Conservation (phyloP, 2,329 filamentous ascomycete genomes). For the Scedosporium minutisporum region DNA sequence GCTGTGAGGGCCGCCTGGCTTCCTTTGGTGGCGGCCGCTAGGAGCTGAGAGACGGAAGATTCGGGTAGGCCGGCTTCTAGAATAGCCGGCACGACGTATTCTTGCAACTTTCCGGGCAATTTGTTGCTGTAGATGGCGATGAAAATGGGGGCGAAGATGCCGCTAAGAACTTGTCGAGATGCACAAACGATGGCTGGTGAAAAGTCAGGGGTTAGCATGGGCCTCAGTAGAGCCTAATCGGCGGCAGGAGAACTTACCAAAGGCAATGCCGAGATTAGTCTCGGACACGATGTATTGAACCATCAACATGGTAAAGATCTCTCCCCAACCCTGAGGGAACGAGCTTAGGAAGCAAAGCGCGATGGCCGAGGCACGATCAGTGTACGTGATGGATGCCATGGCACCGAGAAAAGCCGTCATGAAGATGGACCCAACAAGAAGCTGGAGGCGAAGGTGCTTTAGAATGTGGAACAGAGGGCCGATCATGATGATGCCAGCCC, state of each 20-base stretch:
- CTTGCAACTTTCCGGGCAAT: conserved; percentile 10
- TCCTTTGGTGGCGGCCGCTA: conserved; percentile 1
- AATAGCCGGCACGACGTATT: conserved; percentile 10
- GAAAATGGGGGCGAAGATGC: conserved; percentile 10
- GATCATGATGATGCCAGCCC: conserved; percentile 19
- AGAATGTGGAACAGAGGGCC: conserved; percentile 17
- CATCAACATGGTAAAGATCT: conserved; percentile 13
- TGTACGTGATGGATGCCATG: conserved; percentile 10
- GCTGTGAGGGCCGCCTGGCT: conserved; percentile 9
- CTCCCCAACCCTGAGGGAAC: conserved; percentile 12
- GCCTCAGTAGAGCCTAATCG: too few species aligned
- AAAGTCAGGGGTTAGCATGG: not conserved
- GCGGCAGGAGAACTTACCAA: conserved; percentile 8
- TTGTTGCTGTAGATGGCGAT: conserved; percentile 13
- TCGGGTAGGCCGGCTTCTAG: conserved; percentile 9
- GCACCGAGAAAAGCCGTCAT: conserved; percentile 12
- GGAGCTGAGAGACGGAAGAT: conserved; percentile 6
- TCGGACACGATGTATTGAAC: conserved; percentile 13
- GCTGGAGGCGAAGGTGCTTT: conserved; percentile 11
- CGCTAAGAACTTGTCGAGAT: conserved; percentile 10
- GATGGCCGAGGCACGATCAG: conserved; percentile 9
- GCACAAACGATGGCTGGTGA: conserved; percentile 10
- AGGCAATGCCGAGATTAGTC: conserved; percentile 11
- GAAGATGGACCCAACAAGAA: conserved; percentile 10
- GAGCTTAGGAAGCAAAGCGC: conserved; percentile 12